Conservation (phyloP, 2,329 filamentous ascomycete genomes). For the Dactylellina cionopaga region DNA sequence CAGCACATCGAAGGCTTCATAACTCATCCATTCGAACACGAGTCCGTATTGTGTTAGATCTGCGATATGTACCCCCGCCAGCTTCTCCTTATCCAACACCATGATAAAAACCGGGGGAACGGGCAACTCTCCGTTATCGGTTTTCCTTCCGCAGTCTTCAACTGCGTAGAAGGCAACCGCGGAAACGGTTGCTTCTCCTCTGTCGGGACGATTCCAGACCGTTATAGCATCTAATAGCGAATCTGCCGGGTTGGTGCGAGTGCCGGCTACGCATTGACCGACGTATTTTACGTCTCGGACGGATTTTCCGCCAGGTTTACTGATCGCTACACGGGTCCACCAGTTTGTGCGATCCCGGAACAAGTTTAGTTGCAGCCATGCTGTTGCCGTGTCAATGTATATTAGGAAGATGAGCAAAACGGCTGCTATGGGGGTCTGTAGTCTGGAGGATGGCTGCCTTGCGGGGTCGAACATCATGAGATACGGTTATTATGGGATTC, state of each 20-base stretch:
- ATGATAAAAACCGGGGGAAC: constrained; percentile 6
- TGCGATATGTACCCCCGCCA: not conserved
- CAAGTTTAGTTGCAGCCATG: constrained; percentile 24
- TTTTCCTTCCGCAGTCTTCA: not conserved
- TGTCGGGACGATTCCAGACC: constrained; percentile 33
- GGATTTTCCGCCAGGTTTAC: not conserved
- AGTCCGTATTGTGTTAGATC: not conserved
- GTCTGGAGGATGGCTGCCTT: no score
- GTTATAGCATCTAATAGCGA: not conserved
- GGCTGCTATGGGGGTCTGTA: no score
- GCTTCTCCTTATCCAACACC: not conserved
- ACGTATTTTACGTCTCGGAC: not conserved
- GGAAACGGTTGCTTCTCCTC: not conserved
- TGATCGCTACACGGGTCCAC: constrained; percentile 8
- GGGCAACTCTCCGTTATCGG: not conserved
- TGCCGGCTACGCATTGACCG: not conserved
- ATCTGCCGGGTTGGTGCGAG: not conserved
- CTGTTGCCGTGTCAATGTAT: not conserved
- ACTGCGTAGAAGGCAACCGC: constrained; percentile 28
- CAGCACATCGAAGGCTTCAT: constrained; percentile 5
- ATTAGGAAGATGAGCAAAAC: not conserved
- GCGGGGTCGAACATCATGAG: no score
- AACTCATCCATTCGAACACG: constrained; percentile 12
- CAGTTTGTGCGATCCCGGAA: constrained; percentile 5
- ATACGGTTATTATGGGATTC: no score